phyloP scores from a whole-genome alignment of 768 basidiomycete species.

The Serendipita sp. region DNA sequence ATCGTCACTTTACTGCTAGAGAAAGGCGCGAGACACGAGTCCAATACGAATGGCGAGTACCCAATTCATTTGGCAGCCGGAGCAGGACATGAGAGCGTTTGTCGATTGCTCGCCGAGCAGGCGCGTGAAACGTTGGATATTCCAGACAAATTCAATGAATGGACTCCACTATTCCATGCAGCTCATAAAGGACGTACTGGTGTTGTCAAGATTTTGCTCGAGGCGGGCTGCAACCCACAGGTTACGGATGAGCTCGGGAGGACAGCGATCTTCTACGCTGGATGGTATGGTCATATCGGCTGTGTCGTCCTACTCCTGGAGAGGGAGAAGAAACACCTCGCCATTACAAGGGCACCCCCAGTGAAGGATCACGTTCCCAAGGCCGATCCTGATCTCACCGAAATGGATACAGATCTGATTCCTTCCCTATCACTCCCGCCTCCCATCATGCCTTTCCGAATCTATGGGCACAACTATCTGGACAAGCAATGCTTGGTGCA shows the following conservation, averaged over 20 bases:
- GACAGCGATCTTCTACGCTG: conserved; percentile 81
- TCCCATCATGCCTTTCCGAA: conserved; percentile 93
- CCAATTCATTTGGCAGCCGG: conserved; percentile 92
- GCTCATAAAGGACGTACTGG: conserved; percentile 66
- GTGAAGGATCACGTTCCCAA: background rate
- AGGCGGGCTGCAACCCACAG: conserved; percentile 63
- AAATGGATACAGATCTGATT: conserved; percentile 70
- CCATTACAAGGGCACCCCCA: conserved; percentile 16
- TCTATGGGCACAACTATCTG: conserved; percentile 93
- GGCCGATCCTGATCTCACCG: conserved; percentile 25
- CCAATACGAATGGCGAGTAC: conserved; percentile 93
- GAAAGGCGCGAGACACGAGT: conserved; percentile 57
- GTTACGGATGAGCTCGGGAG: conserved; percentile 72
- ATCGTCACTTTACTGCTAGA: conserved; percentile 64
- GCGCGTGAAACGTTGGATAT: conserved; percentile 61
- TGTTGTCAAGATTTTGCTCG: conserved; percentile 64
- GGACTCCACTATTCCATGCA: conserved; percentile 95
- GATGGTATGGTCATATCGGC: conserved; percentile 79
- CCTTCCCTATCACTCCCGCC: conserved; percentile 91
- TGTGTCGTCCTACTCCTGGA: conserved; percentile 46
- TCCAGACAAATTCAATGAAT: conserved; percentile 93
- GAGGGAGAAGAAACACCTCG: conserved; percentile 10
- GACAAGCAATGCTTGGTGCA: conserved; percentile 77
- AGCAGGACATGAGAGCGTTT: conserved; percentile 79
- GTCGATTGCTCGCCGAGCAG: conserved; percentile 50